Percentiles rank a stretch among this genome's conserved stretches.
Evolutionary conservation across 495 filamentous ascomycete genomes (phyloP).

Genomic region (Mytilinidion resinicola): DNA sequence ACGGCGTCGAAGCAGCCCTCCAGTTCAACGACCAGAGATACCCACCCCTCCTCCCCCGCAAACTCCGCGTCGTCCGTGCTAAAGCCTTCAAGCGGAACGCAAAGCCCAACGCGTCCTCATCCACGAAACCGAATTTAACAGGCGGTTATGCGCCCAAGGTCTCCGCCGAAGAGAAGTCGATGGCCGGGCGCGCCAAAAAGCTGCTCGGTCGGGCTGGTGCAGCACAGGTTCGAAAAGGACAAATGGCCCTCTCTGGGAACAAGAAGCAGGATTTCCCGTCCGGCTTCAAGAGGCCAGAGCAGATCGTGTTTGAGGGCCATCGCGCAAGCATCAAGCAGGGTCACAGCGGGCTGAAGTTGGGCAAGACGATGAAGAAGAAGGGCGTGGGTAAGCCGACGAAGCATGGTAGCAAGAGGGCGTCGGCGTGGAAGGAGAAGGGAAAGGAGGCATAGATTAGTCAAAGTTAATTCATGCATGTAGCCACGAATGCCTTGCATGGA

Average conservation of each 20-base stretch:
- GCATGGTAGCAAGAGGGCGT: slow-evolving; percentile 34
- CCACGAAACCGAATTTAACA: slow-evolving; percentile 33
- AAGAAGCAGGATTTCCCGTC: not conserved
- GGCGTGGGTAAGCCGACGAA: slow-evolving; percentile 47
- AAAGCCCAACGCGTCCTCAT: slow-evolving; percentile 27
- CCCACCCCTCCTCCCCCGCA: slow-evolving; percentile 82
- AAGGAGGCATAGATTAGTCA: slow-evolving; percentile 7
- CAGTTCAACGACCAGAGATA: slow-evolving; percentile 84
- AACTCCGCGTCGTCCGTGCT: slow-evolving; percentile 78
- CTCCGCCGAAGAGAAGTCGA: slow-evolving; percentile 60
- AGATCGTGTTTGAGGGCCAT: slow-evolving; percentile 83
- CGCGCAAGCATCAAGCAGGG: slow-evolving; percentile 65
- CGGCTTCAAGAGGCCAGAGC: slow-evolving; percentile 50
- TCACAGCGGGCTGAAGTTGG: slow-evolving; percentile 43
- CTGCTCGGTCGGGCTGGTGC: slow-evolving; percentile 78
- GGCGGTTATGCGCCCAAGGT: slow-evolving; percentile 54
- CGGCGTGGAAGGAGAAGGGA: slow-evolving; percentile 45
- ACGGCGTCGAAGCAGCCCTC: slow-evolving; percentile 81
- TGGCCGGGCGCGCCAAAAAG: slow-evolving; percentile 71
- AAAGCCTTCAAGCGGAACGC: slow-evolving; percentile 68
- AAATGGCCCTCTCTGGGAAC: slow-evolving; percentile 23
- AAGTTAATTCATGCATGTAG: too few relatives aligned
- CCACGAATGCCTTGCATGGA: too few relatives aligned
- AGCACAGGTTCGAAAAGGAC: slow-evolving; percentile 47
- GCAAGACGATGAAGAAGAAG: slow-evolving; percentile 53